A percentile compares a stretch with the other conserved stretches of the same genome.
Conservation (phyloP, 176 grass and related monocot genomes). For the Eragrostis nindensis region DNA sequence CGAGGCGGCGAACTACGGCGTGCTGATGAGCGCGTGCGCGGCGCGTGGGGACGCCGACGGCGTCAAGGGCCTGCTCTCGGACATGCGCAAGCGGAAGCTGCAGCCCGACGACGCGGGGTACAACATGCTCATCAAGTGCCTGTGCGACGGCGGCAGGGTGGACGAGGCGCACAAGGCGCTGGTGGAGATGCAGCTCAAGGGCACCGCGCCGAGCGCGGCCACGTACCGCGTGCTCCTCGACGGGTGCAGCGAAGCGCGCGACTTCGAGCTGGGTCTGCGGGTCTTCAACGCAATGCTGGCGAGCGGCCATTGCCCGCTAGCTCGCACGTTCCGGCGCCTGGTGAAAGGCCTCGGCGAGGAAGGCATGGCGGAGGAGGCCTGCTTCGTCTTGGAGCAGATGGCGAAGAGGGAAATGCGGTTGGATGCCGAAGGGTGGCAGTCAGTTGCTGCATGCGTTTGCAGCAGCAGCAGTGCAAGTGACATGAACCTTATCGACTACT, state of each 20-base stretch:
- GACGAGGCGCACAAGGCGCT: constrained; percentile 62
- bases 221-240: constrained; percentile 63
- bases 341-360: constrained; percentile 45
- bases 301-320: constrained; percentile 52
- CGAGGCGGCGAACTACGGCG: constrained; percentile 68
- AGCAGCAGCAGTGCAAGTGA: neutral
- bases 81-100: constrained; percentile 71
- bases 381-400: constrained; percentile 72
- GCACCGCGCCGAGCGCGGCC: constrained; percentile 45
- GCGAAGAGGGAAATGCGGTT: constrained; percentile 21
- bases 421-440: constrained; percentile 30
- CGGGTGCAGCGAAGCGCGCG: constrained; percentile 56
- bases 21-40: constrained; percentile 68
- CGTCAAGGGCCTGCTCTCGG: constrained; percentile 42
- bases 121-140: constrained; percentile 69
- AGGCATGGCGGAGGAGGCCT: constrained; percentile 48
- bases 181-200: constrained; percentile 81
- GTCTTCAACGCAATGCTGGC: constrained; percentile 63
- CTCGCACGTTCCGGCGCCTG: constrained; percentile 27
- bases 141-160: constrained; percentile 55
- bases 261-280: constrained; percentile 54
- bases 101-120: constrained; percentile 56
- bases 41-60: constrained; percentile 43
- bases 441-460: constrained; percentile 32
- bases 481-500: constrained; percentile 16